phyloP scores from a whole-genome alignment of 2,329 filamentous ascomycete species.

The Orbilia ellipsospora region DNA sequence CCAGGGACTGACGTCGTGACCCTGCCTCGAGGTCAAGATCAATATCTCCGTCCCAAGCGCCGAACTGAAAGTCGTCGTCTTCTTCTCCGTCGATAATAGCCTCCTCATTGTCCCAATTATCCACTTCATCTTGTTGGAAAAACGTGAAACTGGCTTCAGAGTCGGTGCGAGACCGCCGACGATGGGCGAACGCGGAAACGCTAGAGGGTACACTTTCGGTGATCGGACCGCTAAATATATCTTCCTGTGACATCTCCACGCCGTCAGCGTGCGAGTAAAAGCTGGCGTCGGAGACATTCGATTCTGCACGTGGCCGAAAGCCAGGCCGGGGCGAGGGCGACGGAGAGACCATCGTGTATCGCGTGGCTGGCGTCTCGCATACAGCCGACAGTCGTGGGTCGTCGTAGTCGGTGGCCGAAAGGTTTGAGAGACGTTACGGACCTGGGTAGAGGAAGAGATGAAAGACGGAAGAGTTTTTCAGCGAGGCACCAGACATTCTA shows the following conservation, averaged over 20 bases:
- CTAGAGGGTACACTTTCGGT: slow-evolving; percentile 97
- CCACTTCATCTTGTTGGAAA: slow-evolving; percentile 78
- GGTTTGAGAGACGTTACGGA: slow-evolving; percentile 7
- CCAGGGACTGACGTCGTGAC: slow-evolving; percentile 66
- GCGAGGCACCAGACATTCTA: slow-evolving; percentile 20
- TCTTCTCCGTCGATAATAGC: slow-evolving; percentile 64
- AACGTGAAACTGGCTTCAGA: slow-evolving; percentile 91
- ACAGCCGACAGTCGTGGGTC: slow-evolving; percentile 6
- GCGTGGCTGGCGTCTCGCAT: slow-evolving; percentile 44
- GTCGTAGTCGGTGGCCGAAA: slow-evolving; percentile 12
- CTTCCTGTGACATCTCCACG: slow-evolving; percentile 61
- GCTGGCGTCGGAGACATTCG: slow-evolving; percentile 54
- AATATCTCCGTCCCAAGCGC: slow-evolving; percentile 64
- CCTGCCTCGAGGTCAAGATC: slow-evolving; percentile 62
- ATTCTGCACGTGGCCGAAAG: slow-evolving; percentile 53
- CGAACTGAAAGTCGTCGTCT: slow-evolving; percentile 63
- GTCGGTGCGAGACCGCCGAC: slow-evolving; percentile 76
- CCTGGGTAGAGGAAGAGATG: slow-evolving; percentile 14
- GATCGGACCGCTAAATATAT: slow-evolving; percentile 86
- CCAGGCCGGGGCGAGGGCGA: slow-evolving; percentile 38
- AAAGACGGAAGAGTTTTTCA: slow-evolving; percentile 26
- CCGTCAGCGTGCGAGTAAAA: slow-evolving; percentile 46
- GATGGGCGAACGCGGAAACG: slow-evolving; percentile 88
- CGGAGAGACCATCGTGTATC: slow-evolving; percentile 44
- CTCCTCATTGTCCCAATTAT: slow-evolving; percentile 68